These are phyloP conservation scores for Chrysopogon serrulatus DNA, from an alignment of 176 grass and related monocot genomes.

Conservation along the genomic window DNA sequence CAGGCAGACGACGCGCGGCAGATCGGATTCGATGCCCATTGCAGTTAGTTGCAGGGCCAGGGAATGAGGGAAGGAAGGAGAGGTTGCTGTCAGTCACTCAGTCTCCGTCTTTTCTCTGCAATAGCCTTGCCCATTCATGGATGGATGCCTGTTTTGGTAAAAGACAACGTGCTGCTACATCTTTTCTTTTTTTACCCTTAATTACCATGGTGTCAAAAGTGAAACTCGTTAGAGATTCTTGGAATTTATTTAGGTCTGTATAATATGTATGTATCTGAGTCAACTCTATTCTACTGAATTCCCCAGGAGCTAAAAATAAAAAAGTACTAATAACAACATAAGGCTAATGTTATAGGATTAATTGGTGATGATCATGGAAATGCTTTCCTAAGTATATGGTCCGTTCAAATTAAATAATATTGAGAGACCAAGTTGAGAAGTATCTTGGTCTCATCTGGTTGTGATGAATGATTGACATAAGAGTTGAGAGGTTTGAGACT, in stretches of 20 bases:
- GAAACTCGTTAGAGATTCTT: not conserved
- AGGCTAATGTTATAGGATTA: too few species aligned
- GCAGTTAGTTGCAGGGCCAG: not conserved
- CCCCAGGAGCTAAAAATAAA: too few species aligned
- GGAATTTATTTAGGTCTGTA: not conserved
- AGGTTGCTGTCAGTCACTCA: not conserved
- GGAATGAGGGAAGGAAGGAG: not conserved
- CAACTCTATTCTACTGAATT: not conserved
- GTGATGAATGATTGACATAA: too few species aligned
- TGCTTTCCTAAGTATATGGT: too few species aligned
- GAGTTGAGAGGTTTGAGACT: too few species aligned
- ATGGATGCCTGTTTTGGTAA: not conserved
- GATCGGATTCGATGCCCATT: constrained; percentile 18
- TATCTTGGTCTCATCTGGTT: too few species aligned
- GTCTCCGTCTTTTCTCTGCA: not conserved
- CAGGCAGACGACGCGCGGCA: not conserved
- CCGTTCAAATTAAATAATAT: too few species aligned
- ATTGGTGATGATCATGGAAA: too few species aligned
- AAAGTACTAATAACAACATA: too few species aligned
- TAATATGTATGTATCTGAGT: not conserved
- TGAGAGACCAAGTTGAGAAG: too few species aligned
- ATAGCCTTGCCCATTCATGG: not conserved
- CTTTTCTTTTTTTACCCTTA: not conserved
- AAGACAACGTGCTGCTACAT: not conserved
- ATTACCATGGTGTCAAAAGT: not conserved